Evolutionary conservation across 345 rosid species (phyloP), one percentile per base, ranked within the genome.

Genomic region (Heritiera littoralis): DNA sequence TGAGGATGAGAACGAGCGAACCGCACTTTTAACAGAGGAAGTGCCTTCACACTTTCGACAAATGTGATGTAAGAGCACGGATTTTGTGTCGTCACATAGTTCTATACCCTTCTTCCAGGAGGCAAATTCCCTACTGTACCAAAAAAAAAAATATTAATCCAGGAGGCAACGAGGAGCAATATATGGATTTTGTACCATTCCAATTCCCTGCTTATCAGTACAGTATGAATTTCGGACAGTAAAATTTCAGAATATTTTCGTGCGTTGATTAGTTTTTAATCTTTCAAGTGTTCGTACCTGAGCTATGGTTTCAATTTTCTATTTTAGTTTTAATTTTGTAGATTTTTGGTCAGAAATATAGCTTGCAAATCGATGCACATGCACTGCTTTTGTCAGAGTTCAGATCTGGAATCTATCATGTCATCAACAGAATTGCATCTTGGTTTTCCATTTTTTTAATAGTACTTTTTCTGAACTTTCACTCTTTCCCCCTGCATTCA

Each of bases 91-190:
- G 28, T 23, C 28, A 23, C 28, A 23, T 23, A 23, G 28, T 23
- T 23, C 28, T 23, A 23, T 23, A 23, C 28, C 28, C 28, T 23
- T 23, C 28, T 23, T 23, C 28, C 28, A 23, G 28, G 28, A 23
- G 28, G 28, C 28, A 23, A 23, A 23, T 23, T 23, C 28, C 28
- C 28, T 23, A 0, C 28, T 23, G 28, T 23, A 23, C 28, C 28
- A 23, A 23, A 23, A 23, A 23, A 23, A 23, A 23, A 23, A 23
- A 23, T 23, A 23, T 23, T 23, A 23, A 64, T 65, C 93, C 94
- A 0, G 94, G 93, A 43, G 91, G 79, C 28, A 93, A 78, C 1
- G 93, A 85, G 49, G 98, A 89, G 78, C 98, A 93, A 75, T 88
- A 90, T 35, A 89, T 66, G 70, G 93, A 80, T 30, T 88, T 82